A percentile compares a stretch with the other conserved stretches of the same genome.
These are phyloP conservation scores for Cucurbita argyrosperma DNA, from an alignment of 306 rosid species.

Conservation along the genomic window DNA sequence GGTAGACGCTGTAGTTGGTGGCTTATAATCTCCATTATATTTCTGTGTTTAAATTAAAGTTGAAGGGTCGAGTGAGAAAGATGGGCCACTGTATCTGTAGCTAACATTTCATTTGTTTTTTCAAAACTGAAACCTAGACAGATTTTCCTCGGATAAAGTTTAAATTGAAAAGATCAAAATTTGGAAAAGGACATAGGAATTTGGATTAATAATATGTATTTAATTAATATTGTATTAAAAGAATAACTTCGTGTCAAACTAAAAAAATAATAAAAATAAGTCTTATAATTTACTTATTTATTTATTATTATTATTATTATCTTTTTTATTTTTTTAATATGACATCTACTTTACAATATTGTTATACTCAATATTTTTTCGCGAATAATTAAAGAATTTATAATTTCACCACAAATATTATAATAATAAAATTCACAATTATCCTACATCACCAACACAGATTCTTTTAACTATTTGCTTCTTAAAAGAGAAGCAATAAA, in stretches of 20 bases:
- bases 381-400: neutral
- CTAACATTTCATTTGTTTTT: neutral
- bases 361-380: neutral
- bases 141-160: constrained; percentile 4
- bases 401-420: neutral
- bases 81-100: neutral
- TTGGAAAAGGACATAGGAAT: neutral
- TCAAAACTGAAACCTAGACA: constrained; percentile 7
- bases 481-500: neutral
- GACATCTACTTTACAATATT: too few relatives aligned
- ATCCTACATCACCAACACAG: neutral
- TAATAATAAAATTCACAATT: neutral
- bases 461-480: neutral
- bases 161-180: neutral
- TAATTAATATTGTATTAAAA: neutral
- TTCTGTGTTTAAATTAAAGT: neutral
- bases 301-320: too few relatives aligned
- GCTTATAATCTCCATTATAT: neutral
- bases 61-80: neutral
- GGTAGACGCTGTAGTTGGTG: neutral
- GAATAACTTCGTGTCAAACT: too few relatives aligned
- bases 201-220: neutral
- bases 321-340: too few relatives aligned
- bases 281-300: too few relatives aligned
- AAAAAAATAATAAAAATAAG: too few relatives aligned